Percentiles rank a stretch among this genome's conserved stretches.
These are phyloP conservation scores for Mycena latifolia DNA, from an alignment of 768 basidiomycete genomes.

Conservation along the genomic window DNA sequence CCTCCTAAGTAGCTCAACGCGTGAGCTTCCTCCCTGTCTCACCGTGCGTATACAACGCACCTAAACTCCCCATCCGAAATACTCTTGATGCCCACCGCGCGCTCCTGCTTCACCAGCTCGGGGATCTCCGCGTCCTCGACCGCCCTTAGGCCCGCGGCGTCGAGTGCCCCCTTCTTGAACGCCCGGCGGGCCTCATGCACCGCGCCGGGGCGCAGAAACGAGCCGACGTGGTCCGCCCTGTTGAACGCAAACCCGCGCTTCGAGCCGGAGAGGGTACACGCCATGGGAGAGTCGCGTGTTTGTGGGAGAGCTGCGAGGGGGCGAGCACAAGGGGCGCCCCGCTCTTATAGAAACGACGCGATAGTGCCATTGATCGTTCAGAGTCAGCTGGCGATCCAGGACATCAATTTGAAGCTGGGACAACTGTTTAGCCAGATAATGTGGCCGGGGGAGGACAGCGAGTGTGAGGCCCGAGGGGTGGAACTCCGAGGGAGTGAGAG, in stretches of 20 bases:
- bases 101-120: conserved; percentile 50
- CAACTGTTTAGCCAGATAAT: conserved; percentile 33
- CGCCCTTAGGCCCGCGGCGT: conserved; percentile 44
- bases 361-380: conserved; percentile 31
- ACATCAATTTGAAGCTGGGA: conserved; percentile 22
- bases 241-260: conserved; percentile 35
- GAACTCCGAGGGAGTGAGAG: too few relatives aligned
- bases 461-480: too few relatives aligned
- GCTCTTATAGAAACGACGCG: conserved; percentile 31
- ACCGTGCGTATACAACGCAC: conserved; percentile 19
- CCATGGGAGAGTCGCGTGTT: conserved; percentile 15
- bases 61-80: conserved; percentile 58
- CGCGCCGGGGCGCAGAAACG: conserved; percentile 49
- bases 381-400: conserved; percentile 32
- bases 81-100: conserved; percentile 52
- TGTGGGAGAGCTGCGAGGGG: neutral
- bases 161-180: conserved; percentile 46
- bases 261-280: conserved; percentile 24
- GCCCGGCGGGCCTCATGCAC: conserved; percentile 48
- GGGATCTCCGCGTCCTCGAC: conserved; percentile 52
- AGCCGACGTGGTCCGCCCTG: conserved; percentile 52
- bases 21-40: neutral
- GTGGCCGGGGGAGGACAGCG: conserved; percentile 1
- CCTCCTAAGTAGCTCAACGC: conserved; percentile 15
- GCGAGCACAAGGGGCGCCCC: neutral